phyloP scores from a whole-genome alignment of 805 yeast genomes.

The Ogataea trehaloabstinens region DNA sequence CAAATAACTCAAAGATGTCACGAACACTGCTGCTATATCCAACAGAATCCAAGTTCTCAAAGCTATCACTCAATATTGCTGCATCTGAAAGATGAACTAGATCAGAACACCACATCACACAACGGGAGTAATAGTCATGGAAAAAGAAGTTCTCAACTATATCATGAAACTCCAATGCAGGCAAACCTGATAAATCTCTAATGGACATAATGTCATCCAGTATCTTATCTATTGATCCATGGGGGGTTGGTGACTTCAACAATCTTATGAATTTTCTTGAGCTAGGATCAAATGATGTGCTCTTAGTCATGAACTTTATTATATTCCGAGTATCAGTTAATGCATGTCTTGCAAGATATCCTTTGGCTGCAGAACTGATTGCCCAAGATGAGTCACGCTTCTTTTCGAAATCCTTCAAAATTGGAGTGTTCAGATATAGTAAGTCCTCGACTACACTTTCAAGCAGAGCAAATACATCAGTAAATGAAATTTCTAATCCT shows the following conservation, averaged over 20 bases:
- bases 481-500: slow-evolving; percentile 7
- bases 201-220: slow-evolving; percentile 10
- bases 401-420: slow-evolving; percentile 11
- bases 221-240: slow-evolving; percentile 4
- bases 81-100: slow-evolving; percentile 5
- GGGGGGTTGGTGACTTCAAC: slow-evolving; percentile 1
- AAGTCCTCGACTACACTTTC: slow-evolving; percentile 14
- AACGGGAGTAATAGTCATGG: slow-evolving; percentile 14
- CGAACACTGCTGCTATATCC: slow-evolving; percentile 16
- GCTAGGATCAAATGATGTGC: slow-evolving; percentile 5
- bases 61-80: slow-evolving; percentile 11
- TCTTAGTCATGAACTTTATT: slow-evolving; percentile 10
- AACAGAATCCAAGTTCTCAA: slow-evolving; percentile 9
- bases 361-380: slow-evolving; percentile 7
- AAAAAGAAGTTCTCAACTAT: slow-evolving; percentile 9
- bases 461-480: slow-evolving; percentile 10
- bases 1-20: slow-evolving; percentile 13
- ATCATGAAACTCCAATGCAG: slow-evolving; percentile 7
- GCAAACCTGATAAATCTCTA: slow-evolving; percentile 9
- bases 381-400: slow-evolving; percentile 10
- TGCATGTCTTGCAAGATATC: slow-evolving; percentile 12
- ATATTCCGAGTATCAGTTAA: slow-evolving; percentile 12
- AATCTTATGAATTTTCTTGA: slow-evolving; percentile 8
- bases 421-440: slow-evolving; percentile 6
- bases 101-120: slow-evolving; percentile 15